A percentile compares a stretch with the other conserved stretches of the same genome.
Conservation (phyloP, 2,329 filamentous ascomycete genomes). For the Neurospora crassa region DNA sequence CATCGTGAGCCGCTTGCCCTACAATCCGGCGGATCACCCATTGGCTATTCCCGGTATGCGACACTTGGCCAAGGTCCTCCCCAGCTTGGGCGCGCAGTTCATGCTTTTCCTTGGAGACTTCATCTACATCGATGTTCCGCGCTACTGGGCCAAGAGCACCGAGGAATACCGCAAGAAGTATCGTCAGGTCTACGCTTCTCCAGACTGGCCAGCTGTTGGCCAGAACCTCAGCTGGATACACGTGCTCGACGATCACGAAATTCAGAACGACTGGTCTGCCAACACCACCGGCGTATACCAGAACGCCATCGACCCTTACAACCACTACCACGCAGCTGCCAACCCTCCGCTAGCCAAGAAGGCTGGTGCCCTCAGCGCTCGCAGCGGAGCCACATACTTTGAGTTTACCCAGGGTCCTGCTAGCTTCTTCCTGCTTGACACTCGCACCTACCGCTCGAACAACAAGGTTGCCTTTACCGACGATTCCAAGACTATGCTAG, state of each 20-base stretch:
- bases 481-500: conserved; percentile 78
- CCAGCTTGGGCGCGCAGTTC: conserved; percentile 62
- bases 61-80: conserved; percentile 64
- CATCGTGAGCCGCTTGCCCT: conserved; percentile 85
- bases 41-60: conserved; percentile 73
- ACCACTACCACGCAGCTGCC: conserved; percentile 72
- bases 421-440: conserved; percentile 91
- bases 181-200: conserved; percentile 88
- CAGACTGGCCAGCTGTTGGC: conserved; percentile 72
- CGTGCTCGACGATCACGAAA: conserved; percentile 93
- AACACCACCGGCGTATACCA: conserved; percentile 74
- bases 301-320: conserved; percentile 74
- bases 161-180: conserved; percentile 87
- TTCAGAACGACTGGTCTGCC: conserved; percentile 82
- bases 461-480: conserved; percentile 47
- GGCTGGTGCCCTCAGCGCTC: conserved; percentile 30
- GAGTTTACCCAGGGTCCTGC: conserved; percentile 83
- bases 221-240: conserved; percentile 93
- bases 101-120: conserved; percentile 82
- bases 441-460: conserved; percentile 72
- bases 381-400: conserved; percentile 65
- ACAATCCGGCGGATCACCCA: conserved; percentile 73
- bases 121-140: conserved; percentile 84
- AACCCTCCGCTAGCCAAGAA: conserved; percentile 66
- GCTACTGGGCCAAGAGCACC: conserved; percentile 59